These are phyloP conservation scores for Phyllosticta paracitricarpa DNA, from an alignment of 2,329 filamentous ascomycete genomes.

Conservation along the genomic window DNA sequence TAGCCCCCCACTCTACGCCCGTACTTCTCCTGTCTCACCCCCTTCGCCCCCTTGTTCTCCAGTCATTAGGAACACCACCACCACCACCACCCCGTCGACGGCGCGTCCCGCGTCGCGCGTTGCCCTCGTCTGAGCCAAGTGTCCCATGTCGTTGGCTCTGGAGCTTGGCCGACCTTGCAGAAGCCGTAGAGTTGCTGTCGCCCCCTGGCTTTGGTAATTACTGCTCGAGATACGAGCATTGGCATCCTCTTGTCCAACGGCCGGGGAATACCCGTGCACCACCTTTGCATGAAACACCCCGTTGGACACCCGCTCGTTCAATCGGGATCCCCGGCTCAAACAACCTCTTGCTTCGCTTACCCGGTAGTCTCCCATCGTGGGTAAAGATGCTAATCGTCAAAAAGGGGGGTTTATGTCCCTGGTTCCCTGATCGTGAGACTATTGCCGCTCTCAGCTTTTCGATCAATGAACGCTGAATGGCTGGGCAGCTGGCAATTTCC, in stretches of 20 bases:
- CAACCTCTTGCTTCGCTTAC: not conserved
- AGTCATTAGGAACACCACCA: not conserved
- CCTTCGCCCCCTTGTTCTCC: not conserved
- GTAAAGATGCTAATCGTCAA: not conserved
- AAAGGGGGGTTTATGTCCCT: not conserved
- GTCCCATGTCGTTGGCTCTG: not conserved
- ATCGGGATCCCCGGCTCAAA: not conserved
- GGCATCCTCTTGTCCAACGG: too few species aligned
- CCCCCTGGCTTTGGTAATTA: not conserved
- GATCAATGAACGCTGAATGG: too few species aligned
- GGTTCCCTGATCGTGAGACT: not conserved
- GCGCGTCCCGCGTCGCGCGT: not conserved
- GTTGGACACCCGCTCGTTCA: not conserved
- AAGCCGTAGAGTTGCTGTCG: not conserved
- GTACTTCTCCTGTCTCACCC: not conserved
- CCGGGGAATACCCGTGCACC: not conserved
- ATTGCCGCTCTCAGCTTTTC: not conserved
- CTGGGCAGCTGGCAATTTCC: too few species aligned
- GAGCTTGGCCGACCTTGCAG: not conserved
- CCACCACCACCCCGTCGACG: not conserved
- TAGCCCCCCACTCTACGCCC: not conserved
- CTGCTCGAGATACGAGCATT: not conserved
- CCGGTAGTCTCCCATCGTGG: not conserved
- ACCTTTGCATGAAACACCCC: not conserved
- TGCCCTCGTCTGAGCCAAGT: not conserved